Evolutionary conservation across 352 stramenopile genomes (phyloP), one percentile per base, ranked within the genome.

Genomic region (Phytophthora sansomeana): DNA sequence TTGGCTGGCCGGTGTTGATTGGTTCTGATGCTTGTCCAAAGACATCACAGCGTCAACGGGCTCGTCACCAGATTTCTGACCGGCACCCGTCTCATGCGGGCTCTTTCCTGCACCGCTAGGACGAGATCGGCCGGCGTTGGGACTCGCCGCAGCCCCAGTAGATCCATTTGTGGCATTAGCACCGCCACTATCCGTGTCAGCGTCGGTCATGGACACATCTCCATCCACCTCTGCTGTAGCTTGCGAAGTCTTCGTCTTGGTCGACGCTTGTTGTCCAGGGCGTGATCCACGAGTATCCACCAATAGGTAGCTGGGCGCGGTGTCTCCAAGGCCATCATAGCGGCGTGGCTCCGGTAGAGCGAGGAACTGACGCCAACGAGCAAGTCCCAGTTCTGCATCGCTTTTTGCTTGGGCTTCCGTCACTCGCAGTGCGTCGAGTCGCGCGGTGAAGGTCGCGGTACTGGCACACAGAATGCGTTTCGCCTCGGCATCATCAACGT

Each of bases 241-340:
- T 29, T 57, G 43, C 2, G 32, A 49, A 50, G 38, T 21, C 21
- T 47, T 59, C 0, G 17, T 17, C 10, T n/a, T 63, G 21, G 7
- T 51, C 32, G 26, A 21, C 41, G 21, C 2, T 57, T 72, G 46
- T 10, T 53, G 60, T 46, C 47, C 48, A 30, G 46, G 17, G 8
- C 56, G 66, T 44, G 35, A 56, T 29, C 66, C 52, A 63, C 82
- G 70, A 10, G 82, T 89, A 38, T 91, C 77, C 50, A 91, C 52
- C 30, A 72, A 81, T n/a, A 88, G 41, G 60, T 87, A 89, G 19
- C 73, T 64, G 26, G 82, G 82, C n/a, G 78, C 82, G 10, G 58
- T 36, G 35, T 78, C 65, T 43, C 65, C 44, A 5, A 74, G 53
- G 28, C 67, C 64, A 9, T 77, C 71, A 41, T 82, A 81, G 0